Percentiles rank a stretch among this genome's conserved stretches.
Conservation (phyloP, 176 grass and related monocot genomes). For the Stipa capillata region DNA sequence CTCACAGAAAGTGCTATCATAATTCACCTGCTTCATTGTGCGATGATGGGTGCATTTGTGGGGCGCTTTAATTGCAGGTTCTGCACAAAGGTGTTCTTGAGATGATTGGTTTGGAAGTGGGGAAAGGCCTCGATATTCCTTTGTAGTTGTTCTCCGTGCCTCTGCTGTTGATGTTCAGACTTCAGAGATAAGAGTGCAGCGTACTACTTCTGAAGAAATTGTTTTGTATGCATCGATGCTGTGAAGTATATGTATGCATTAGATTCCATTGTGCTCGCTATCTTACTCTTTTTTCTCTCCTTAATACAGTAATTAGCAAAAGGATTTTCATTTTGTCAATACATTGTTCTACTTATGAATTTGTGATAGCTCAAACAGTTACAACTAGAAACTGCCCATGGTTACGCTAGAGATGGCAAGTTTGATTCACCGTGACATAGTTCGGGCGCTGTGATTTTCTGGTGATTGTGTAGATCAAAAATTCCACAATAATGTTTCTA, state of each 20-base stretch:
- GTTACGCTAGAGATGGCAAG: background rate
- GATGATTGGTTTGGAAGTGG: constrained; percentile 68
- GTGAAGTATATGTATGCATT: background rate
- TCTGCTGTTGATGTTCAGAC: background rate
- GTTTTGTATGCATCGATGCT: too few relatives aligned
- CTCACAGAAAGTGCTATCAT: background rate
- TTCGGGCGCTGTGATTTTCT: background rate
- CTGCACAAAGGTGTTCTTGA: constrained; percentile 66
- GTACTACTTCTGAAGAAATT: too few relatives aligned
- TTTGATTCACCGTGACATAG: background rate
- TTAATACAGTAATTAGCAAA: background rate
- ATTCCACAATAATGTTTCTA: background rate
- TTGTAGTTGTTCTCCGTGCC: background rate
- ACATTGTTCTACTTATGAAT: background rate
- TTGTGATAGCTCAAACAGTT: background rate
- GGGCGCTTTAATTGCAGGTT: constrained; percentile 30
- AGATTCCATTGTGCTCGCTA: background rate
- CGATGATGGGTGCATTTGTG: background rate
- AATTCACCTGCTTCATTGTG: background rate
- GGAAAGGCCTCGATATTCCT: constrained; percentile 79
- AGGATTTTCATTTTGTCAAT: background rate
- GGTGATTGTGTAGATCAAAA: background rate
- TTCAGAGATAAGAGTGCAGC: background rate
- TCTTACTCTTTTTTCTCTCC: background rate
- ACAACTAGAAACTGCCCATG: background rate